Percentiles rank a stretch among this genome's conserved stretches.
Evolutionary conservation across 208 protist species (phyloP).

Genomic region (Trypanosoma congolense): DNA sequence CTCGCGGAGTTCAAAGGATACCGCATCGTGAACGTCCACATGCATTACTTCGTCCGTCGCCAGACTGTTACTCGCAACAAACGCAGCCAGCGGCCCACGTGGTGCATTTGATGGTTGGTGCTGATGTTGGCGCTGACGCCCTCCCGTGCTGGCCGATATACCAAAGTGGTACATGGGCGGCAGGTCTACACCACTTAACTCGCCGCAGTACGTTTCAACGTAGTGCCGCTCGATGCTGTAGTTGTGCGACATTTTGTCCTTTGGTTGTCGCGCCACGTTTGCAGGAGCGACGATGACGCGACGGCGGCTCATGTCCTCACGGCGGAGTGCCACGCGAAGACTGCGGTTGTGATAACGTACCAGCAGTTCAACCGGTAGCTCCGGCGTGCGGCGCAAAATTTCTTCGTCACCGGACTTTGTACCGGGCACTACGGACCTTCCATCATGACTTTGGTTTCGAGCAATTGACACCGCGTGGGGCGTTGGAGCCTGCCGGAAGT

Average conservation of each 20-base stretch:
- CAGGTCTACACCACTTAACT: slow-evolving; percentile 57
- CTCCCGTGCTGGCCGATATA: slow-evolving; percentile 64
- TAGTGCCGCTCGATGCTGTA: slow-evolving; percentile 41
- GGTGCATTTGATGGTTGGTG: slow-evolving; percentile 1
- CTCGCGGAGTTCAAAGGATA: slow-evolving; percentile 66
- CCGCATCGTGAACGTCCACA: slow-evolving; percentile 73
- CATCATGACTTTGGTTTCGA: too few species aligned
- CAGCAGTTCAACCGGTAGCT: slow-evolving; percentile 69
- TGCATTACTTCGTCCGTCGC: slow-evolving; percentile 33
- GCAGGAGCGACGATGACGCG: slow-evolving; percentile 11
- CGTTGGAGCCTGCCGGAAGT: slow-evolving; percentile 59
- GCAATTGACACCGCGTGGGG: slow-evolving; percentile 13
- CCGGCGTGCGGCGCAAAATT: slow-evolving; percentile 28
- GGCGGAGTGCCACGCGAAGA: slow-evolving; percentile 44
- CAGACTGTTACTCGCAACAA: slow-evolving; percentile 4
- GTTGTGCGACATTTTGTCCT: slow-evolving; percentile 8
- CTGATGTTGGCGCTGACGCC: slow-evolving; percentile 13
- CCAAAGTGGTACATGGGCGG: slow-evolving; percentile 72
- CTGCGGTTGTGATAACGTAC: slow-evolving; percentile 72
- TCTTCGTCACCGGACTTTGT: slow-evolving; percentile 23
- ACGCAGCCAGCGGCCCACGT: slow-evolving; percentile 20
- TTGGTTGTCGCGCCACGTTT: slow-evolving; percentile 16
- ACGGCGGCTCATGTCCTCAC: slow-evolving; percentile 39
- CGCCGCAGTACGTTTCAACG: slow-evolving; percentile 67
- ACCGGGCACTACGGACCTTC: too few species aligned